Evolutionary conservation across 306 rosid species (phyloP).

Genomic region (Trifolium pratense): DNA sequence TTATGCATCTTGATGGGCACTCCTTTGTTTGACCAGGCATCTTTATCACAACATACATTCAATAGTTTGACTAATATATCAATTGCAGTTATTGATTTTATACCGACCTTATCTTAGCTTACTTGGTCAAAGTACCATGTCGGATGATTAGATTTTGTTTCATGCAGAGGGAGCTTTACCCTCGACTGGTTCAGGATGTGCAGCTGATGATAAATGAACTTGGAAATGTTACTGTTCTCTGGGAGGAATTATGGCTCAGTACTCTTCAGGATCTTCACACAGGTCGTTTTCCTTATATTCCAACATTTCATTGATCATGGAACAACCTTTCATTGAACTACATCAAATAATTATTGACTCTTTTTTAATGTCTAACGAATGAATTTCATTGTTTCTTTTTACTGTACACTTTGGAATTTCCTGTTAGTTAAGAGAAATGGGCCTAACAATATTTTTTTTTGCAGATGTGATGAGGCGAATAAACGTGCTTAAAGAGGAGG

Average conservation of each 20-base stretch:
- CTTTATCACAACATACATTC: constrained; percentile 15
- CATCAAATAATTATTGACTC: not conserved
- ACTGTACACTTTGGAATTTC: constrained; percentile 29
- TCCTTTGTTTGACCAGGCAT: constrained; percentile 28
- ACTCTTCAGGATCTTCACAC: constrained; percentile 98
- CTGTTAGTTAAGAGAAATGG: constrained; percentile 30
- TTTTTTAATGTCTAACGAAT: constrained; percentile 22
- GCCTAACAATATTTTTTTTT: constrained; percentile 48
- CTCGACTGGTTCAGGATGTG: constrained; percentile 86
- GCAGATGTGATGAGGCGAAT: constrained; percentile 96
- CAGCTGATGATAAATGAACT: constrained; percentile 93
- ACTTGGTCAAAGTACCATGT: constrained; percentile 34
- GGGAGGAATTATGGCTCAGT: constrained; percentile 99
- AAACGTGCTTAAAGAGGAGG: constrained; percentile 90
- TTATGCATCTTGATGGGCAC: constrained; percentile 33
- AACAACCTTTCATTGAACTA: constrained; percentile 34
- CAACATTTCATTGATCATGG: constrained; percentile 31
- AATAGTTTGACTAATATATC: constrained; percentile 13
- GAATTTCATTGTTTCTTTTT: constrained; percentile 27
- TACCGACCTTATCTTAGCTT: constrained; percentile 28
- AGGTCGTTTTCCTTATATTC: constrained; percentile 53
- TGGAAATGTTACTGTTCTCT: constrained; percentile 95
- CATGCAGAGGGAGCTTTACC: constrained; percentile 84
- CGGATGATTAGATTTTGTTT: constrained; percentile 45
- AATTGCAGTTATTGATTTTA: constrained; percentile 23